Evolutionary conservation across 208 protist genomes (phyloP), one percentile per base, ranked within the genome.

Genomic region (Leishmania amazonensis): DNA sequence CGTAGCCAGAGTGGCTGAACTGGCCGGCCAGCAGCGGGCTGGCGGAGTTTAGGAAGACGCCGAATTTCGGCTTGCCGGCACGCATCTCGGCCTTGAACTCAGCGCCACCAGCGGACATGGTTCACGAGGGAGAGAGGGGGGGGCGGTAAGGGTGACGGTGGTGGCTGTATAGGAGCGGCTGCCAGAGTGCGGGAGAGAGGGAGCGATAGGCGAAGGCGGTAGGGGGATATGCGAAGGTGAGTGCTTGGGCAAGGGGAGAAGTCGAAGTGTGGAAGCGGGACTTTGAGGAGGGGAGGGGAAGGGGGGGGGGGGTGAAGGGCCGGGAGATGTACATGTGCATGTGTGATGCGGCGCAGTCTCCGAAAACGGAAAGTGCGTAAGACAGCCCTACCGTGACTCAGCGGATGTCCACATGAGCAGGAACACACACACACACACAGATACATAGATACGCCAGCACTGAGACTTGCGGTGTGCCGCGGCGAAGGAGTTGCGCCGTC

Each of bases 1-100:
- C 92, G 79, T 95, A 94, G 84, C 92, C 92, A 64, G 87, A 94
- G 90, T 95, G 92, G 74, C 85, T 93, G 87, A 95, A 95, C 90
- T 95, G 92, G 49, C 90, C 92, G 51, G 92, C 90, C 58, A 95
- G 83, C 65, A 93, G 81, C 75, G 89, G 88, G 81, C 76, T 90
- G 70, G 90, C 87, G 47, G 92, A 92, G 89, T 95, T 95, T 62
- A 95, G 87, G 81, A 94, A 95, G 64, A 96, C 80, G 64, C 92
- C 92, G 67, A 96, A 94, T 87, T 96, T 96, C 75, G 92, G 92
- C 87, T 94, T 91, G 49, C 92, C 92, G 67, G 92, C 89, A 75
- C 89, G 87, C 70, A 96, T 86, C 83, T 94, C 90, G 74, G 90
- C 92, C 81, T 94, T 96, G 85, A 96, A 94, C 83, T 96, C 90